phyloP scores from a whole-genome alignment of 257 asterid genomes.

The Penstemon newberryi region DNA sequence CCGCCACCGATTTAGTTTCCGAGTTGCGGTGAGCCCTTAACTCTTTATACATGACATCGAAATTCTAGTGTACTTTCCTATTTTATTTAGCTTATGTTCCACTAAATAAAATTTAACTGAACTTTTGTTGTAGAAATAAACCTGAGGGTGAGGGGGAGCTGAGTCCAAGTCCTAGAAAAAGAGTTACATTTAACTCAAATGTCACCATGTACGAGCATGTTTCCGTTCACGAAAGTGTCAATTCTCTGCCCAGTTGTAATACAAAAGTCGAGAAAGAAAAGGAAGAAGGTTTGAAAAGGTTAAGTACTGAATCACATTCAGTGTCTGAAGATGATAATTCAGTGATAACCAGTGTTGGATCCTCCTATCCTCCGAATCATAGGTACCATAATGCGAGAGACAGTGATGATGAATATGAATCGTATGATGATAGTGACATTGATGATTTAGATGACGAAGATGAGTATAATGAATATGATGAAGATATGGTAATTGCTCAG shows the following conservation, averaged over 20 bases:
- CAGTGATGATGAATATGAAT: constrained; percentile 80
- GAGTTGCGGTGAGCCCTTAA: constrained; percentile 51
- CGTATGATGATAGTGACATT: constrained; percentile 54
- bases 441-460: constrained; percentile 55
- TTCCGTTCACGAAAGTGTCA: constrained; percentile 50
- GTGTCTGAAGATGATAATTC: constrained; percentile 56
- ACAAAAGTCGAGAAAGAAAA: constrained; percentile 32
- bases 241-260: constrained; percentile 50
- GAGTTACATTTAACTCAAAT: constrained; percentile 82
- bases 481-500: constrained; percentile 25
- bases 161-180: constrained; percentile 56
- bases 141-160: constrained; percentile 57
- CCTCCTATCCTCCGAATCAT: constrained; percentile 79
- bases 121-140: constrained; percentile 44
- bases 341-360: constrained; percentile 59
- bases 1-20: constrained; percentile 35
- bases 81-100: not conserved
- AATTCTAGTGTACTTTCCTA: not conserved
- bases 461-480: constrained; percentile 27
- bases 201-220: constrained; percentile 70
- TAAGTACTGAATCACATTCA: constrained; percentile 35
- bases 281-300: constrained; percentile 29
- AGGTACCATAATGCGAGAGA: constrained; percentile 90
- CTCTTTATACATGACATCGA: constrained; percentile 3
- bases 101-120: constrained; percentile 5